A percentile compares a stretch with the other conserved stretches of the same genome.
phyloP scores from a whole-genome alignment of 2,329 filamentous ascomycete genomes.

The Chaetomium sp. region DNA sequence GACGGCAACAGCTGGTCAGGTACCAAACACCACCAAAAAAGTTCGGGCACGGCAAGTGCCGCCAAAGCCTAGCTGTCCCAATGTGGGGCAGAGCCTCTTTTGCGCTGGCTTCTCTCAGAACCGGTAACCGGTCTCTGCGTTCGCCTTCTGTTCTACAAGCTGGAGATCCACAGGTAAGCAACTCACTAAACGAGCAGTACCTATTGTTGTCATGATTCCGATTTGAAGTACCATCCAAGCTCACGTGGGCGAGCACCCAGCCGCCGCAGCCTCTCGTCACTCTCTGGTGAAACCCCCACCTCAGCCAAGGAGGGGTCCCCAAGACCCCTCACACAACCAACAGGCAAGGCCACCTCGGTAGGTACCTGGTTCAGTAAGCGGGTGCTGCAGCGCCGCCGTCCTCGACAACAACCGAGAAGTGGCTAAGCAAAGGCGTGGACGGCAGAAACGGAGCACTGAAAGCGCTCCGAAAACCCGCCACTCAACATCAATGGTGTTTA shows the following conservation, averaged over 20 bases:
- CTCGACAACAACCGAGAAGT: neutral
- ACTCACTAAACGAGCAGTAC: neutral
- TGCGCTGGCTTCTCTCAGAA: neutral
- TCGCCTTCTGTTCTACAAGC: neutral
- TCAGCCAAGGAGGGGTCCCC: constrained; percentile 12
- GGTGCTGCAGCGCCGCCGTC: neutral
- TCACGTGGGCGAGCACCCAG: neutral
- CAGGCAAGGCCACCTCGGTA: neutral
- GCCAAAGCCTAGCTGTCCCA: constrained; percentile 21
- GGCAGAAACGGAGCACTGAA: neutral
- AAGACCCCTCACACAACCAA: neutral
- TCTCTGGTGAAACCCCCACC: constrained; percentile 5
- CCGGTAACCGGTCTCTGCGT: neutral
- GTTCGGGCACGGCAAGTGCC: constrained; percentile 32
- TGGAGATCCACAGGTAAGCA: neutral
- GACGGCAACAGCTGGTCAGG: constrained; percentile 37
- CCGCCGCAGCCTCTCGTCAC: neutral
- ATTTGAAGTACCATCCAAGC: neutral
- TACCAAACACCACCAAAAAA: constrained; percentile 33
- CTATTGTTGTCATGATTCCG: neutral
- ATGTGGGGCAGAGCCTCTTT: constrained; percentile 26
- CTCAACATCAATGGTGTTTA: neutral
- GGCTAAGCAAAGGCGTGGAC: neutral
- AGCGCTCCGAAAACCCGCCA: neutral
- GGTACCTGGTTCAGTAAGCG: neutral